These are phyloP conservation scores for Sugiyamaella paludigena DNA, from an alignment of 1,139 yeast genomes.

Conservation along the genomic window DNA sequence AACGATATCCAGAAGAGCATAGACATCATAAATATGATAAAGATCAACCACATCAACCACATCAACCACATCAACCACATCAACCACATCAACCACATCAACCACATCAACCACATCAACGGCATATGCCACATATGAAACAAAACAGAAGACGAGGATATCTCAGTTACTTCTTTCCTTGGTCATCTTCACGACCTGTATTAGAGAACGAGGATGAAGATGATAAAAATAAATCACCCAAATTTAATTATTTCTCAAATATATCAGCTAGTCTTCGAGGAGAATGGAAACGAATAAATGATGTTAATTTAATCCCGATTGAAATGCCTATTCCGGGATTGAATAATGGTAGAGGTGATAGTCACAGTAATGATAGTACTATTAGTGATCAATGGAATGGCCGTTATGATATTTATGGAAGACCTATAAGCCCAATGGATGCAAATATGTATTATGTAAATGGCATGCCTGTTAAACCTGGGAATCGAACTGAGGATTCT, in stretches of 20 bases:
- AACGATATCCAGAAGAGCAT: not conserved
- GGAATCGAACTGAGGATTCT: slow-evolving; percentile 24
- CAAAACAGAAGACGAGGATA: too few relatives aligned
- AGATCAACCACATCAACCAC: too few relatives aligned
- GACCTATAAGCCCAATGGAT: slow-evolving; percentile 1
- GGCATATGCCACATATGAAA: too few relatives aligned
- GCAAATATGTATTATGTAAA: slow-evolving; percentile 7
- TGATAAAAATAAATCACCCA: not conserved
- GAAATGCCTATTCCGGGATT: slow-evolving; percentile 24
- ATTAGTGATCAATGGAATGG: not conserved
- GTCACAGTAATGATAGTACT: not conserved
- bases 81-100: too few relatives aligned
- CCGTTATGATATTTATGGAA: slow-evolving; percentile 7
- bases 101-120: too few relatives aligned
- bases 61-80: too few relatives aligned
- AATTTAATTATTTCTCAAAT: slow-evolving; percentile 22
- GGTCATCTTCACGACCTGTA: not conserved
- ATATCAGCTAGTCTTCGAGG: slow-evolving; percentile 28
- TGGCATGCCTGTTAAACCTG: slow-evolving; percentile 14
- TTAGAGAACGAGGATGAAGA: not conserved
- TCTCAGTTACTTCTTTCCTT: too few relatives aligned
- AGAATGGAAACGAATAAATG: slow-evolving; percentile 22
- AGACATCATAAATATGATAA: not conserved
- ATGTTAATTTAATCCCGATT: slow-evolving; percentile 21
- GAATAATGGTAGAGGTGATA: slow-evolving; percentile 1